Evolutionary conservation across 176 grass and related monocot genomes (phyloP).

Genomic region (Hordeum vulgare): DNA sequence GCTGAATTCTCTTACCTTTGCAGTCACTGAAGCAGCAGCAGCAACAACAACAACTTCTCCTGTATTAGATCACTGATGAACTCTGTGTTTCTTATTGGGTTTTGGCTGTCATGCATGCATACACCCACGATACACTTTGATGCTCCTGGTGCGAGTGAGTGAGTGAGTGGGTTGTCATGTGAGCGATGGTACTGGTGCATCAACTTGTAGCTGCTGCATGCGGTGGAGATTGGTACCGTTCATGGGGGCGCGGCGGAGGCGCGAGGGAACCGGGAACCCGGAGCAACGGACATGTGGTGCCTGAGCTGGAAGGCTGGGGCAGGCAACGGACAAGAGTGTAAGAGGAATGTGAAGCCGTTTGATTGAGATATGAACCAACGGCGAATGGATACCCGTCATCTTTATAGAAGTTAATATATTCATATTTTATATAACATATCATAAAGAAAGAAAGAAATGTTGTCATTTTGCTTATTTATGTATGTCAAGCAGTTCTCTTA

Average conservation of each 20-base stretch:
- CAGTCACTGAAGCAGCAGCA: background rate
- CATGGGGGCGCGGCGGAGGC: constrained; percentile 26
- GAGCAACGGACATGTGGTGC: constrained; percentile 33
- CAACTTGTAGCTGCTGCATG: background rate
- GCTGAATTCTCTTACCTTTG: background rate
- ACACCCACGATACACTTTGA: background rate
- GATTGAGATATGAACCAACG: too few relatives aligned
- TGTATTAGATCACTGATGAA: background rate
- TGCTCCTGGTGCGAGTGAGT: background rate
- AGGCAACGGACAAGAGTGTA: constrained; percentile 36
- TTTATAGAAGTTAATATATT: too few relatives aligned
- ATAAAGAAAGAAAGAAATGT: too few relatives aligned
- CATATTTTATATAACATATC: too few relatives aligned
- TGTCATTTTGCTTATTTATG: too few relatives aligned
- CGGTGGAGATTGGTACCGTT: background rate
- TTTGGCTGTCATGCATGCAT: background rate
- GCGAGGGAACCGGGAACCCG: background rate
- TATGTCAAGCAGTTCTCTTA: too few relatives aligned
- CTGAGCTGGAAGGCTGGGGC: constrained; percentile 31
- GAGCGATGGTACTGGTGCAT: background rate
- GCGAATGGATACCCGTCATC: too few relatives aligned
- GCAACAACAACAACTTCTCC: too few relatives aligned
- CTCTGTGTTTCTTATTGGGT: background rate
- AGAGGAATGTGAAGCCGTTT: too few relatives aligned
- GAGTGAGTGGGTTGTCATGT: background rate